Base-by-base conservation (phyloP, 108 stramenopile species). In the Tribonema minus region DNA sequence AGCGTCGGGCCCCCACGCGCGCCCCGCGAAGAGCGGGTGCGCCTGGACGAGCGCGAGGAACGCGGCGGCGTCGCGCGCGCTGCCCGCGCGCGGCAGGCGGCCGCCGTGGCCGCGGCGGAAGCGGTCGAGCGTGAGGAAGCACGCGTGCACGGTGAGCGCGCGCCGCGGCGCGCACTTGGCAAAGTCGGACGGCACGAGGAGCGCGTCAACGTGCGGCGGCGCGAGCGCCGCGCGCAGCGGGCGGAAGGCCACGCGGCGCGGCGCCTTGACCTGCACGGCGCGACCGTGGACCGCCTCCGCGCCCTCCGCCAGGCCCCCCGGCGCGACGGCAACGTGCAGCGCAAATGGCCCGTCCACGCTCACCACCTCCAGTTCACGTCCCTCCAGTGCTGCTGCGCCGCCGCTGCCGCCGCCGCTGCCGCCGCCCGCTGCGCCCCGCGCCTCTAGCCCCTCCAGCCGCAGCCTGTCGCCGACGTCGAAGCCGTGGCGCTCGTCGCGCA, bases 401-500 rank as follows among this genome's bases (percentile, higher is more conserved):
- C n/a, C n/a, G n/a, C n/a, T n/a, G n/a, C n/a, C n/a, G n/a, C n/a
- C n/a, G n/a, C n/a, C n/a, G n/a, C n/a, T n/a, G n/a, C n/a, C n/a
- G n/a, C n/a, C n/a, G n/a, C n/a, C n/a, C n/a, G n/a, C n/a, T n/a
- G n/a, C n/a, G n/a, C n/a, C n/a, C n/a, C n/a, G n/a, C n/a, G n/a
- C n/a, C n/a, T n/a, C n/a, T n/a, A n/a, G n/a, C n/a, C n/a, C n/a
- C n/a, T n/a, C n/a, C n/a, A n/a, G n/a, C n/a, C n/a, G n/a, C n/a
- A n/a, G n/a, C n/a, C n/a, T n/a, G n/a, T n/a, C n/a, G n/a, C n/a
- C n/a, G n/a, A n/a, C n/a, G n/a, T n/a, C 91, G 36, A 97, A 72
- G 64, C 94, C 94, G 82, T 95, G 95, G 70, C 95, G 88, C 62
- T 93, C 91, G 83, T 95, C 94, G 65, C 94, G 93, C 78, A 94